Evolutionary conservation across 1,284 basidiomycete species (phyloP).

Genomic region (Stereum hirsutum): DNA sequence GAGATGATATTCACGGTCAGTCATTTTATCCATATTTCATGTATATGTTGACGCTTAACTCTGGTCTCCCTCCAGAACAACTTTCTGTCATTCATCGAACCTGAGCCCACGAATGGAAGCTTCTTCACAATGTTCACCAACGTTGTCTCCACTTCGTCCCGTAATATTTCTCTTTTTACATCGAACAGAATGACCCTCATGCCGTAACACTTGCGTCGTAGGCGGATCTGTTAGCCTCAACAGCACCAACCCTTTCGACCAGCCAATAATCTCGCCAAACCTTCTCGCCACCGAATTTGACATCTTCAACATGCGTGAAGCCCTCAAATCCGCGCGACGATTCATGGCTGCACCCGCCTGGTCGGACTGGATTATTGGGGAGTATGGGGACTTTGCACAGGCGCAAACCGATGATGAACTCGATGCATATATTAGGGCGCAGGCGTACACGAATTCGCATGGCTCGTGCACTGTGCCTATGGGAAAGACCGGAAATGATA

Average conservation of each 20-base stretch:
- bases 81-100: conserved; percentile 6
- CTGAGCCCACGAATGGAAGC: conserved; percentile 10
- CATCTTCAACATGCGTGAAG: conserved; percentile 3
- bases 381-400: not conserved
- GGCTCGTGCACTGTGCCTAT: conserved; percentile 16
- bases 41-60: conserved; percentile 7
- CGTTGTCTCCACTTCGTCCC: conserved; percentile 11
- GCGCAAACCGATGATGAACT: conserved; percentile 7
- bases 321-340: conserved; percentile 1
- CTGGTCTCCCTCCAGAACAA: conserved; percentile 4
- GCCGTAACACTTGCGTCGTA: not conserved
- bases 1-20: not conserved
- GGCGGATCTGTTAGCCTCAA: conserved; percentile 16
- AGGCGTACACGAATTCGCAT: conserved; percentile 11
- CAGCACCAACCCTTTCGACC: conserved; percentile 14
- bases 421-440: not conserved
- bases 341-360: conserved; percentile 5
- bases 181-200: not conserved
- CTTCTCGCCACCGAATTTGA: conserved; percentile 12
- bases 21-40: not conserved
- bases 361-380: conserved; percentile 4
- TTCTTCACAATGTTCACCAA: conserved; percentile 14
- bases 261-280: conserved; percentile 14
- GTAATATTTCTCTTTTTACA: conserved; percentile 1
- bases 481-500: not conserved